Evolutionary conservation across 805 yeast species (phyloP).

Genomic region (Candida dendrica): DNA sequence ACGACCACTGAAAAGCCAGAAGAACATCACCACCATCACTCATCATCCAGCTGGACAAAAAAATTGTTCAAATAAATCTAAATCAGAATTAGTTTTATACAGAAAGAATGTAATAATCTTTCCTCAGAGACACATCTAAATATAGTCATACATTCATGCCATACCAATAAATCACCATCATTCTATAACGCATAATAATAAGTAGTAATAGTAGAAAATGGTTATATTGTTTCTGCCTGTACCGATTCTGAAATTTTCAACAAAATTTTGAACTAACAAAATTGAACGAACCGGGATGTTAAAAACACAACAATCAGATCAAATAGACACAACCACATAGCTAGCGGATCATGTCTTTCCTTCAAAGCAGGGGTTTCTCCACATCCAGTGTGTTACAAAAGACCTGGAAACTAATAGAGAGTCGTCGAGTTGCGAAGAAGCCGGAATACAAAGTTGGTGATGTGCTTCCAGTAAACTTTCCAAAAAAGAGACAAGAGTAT

Average conservation of each 20-base stretch:
- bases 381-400: conserved; percentile 10
- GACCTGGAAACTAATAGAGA: conserved; percentile 38
- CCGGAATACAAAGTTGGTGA: conserved; percentile 49
- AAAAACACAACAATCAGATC: background rate
- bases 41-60: conserved; percentile 18
- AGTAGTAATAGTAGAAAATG: too few relatives aligned
- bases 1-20: background rate
- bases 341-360: background rate
- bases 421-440: conserved; percentile 36
- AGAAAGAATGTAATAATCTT: too few relatives aligned
- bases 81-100: too few relatives aligned
- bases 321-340: background rate
- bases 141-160: background rate
- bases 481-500: conserved; percentile 33
- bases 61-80: conserved; percentile 12
- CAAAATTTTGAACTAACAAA: background rate
- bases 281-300: background rate
- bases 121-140: too few relatives aligned
- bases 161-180: too few relatives aligned
- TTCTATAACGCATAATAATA: too few relatives aligned
- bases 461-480: conserved; percentile 38
- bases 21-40: background rate
- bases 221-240: background rate
- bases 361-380: background rate
- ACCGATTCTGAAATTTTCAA: background rate